Percentiles rank a stretch among this genome's conserved stretches.
phyloP scores from a whole-genome alignment of 495 filamentous ascomycete species.

The Penicillium malachiteum region DNA sequence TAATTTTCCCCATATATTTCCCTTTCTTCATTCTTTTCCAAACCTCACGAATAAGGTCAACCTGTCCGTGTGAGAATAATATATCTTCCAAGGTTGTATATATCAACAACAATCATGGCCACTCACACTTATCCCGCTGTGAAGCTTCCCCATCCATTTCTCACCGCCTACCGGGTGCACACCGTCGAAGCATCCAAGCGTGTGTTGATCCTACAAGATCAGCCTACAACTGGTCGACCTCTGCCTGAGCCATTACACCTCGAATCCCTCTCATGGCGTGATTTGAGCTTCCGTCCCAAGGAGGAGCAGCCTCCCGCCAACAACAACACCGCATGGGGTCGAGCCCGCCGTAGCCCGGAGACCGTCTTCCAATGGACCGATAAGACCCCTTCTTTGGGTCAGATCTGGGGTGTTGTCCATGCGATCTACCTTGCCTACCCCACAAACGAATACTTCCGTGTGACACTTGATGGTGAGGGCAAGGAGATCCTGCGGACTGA shows the following conservation, averaged over 20 bases:
- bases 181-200: slow-evolving; percentile 20
- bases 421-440: slow-evolving; percentile 57
- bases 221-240: slow-evolving; percentile 21
- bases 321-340: slow-evolving; percentile 50
- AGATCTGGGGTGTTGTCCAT: slow-evolving; percentile 63
- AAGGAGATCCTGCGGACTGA: slow-evolving; percentile 43
- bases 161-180: slow-evolving; percentile 32
- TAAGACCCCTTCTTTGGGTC: slow-evolving; percentile 49
- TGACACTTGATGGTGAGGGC: slow-evolving; percentile 42
- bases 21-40: too few species aligned
- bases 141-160: slow-evolving; percentile 33
- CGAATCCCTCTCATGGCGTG: slow-evolving; percentile 32
- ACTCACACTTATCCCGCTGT: slow-evolving; percentile 24
- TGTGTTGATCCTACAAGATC: slow-evolving; percentile 27
- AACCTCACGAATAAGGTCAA: too few species aligned
- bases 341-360: slow-evolving; percentile 38
- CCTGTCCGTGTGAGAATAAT: too few species aligned
- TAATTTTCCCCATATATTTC: too few species aligned
- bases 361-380: slow-evolving; percentile 41
- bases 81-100: background rate
- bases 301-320: slow-evolving; percentile 26
- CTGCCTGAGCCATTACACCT: slow-evolving; percentile 33
- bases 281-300: slow-evolving; percentile 24
- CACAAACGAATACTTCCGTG: slow-evolving; percentile 52
- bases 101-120: slow-evolving; percentile 16